Conservation (phyloP, 2,329 filamentous ascomycete genomes). For the Thelonectria blattea region DNA sequence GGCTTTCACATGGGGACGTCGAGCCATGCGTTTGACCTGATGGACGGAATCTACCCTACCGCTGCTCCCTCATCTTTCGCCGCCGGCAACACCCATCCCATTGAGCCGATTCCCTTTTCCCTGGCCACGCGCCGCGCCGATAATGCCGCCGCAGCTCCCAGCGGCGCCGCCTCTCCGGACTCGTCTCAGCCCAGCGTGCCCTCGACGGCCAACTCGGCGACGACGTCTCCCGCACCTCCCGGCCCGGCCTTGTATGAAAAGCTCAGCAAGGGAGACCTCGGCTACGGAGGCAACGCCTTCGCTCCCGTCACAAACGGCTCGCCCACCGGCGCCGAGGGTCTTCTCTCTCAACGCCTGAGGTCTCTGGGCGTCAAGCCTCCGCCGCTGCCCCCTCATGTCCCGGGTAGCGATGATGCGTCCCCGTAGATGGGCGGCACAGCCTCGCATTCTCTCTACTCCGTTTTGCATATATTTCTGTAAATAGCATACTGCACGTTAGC, state of each 20-base stretch:
- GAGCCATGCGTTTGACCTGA: constrained; percentile 43
- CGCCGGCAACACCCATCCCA: constrained; percentile 42
- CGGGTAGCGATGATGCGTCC: constrained; percentile 3
- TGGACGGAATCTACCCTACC: constrained; percentile 39
- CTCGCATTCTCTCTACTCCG: background rate
- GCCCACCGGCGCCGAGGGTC: constrained; percentile 59
- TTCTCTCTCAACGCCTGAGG: constrained; percentile 73
- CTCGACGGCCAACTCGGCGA: constrained; percentile 44
- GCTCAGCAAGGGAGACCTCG: constrained; percentile 67
- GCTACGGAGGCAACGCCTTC: constrained; percentile 66
- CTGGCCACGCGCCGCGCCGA: constrained; percentile 43
- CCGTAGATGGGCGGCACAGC: constrained; percentile 12
- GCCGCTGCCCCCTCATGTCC: constrained; percentile 14
- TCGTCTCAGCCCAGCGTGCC: constrained; percentile 42
- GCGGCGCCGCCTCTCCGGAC: constrained; percentile 34
- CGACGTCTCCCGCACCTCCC: constrained; percentile 32
- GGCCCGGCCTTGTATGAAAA: constrained; percentile 64
- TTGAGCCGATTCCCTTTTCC: constrained; percentile 61
- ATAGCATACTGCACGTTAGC: background rate
- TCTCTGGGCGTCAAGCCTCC: constrained; percentile 59
- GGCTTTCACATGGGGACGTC: constrained; percentile 51
- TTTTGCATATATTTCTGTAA: constrained; percentile 7
- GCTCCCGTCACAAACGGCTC: constrained; percentile 43
- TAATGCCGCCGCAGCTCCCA: constrained; percentile 36
- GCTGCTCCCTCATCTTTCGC: background rate